Evolutionary conservation across 371 early-diverging fungal genomes (phyloP).

Genomic region (Nosema muscidifuracis): DNA sequence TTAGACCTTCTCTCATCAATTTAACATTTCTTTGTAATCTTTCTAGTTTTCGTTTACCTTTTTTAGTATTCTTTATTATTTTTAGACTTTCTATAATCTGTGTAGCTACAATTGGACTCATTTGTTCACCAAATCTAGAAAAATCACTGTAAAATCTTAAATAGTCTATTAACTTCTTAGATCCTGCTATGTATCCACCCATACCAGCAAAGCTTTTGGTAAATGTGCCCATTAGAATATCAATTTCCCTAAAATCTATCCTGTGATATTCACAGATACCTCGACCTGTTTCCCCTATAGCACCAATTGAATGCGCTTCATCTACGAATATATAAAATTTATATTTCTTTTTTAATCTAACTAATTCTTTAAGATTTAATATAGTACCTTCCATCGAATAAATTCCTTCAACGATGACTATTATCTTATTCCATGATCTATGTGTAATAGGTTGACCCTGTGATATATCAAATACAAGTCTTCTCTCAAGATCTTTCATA

Average conservation of each 20-base stretch:
- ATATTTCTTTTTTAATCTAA: slow-evolving; percentile 83
- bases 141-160: slow-evolving; percentile 74
- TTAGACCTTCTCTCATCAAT: slow-evolving; percentile 74
- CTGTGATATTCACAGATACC: slow-evolving; percentile 90
- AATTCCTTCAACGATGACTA: slow-evolving; percentile 92
- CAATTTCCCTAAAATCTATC: slow-evolving; percentile 78
- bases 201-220: slow-evolving; percentile 97
- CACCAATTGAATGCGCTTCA: slow-evolving; percentile 98
- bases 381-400: slow-evolving; percentile 98
- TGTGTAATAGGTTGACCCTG: slow-evolving; percentile 97
- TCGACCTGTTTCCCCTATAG: slow-evolving; percentile 78
- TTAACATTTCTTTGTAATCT: slow-evolving; percentile 75
- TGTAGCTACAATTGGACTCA: slow-evolving; percentile 77
- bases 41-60: slow-evolving; percentile 72
- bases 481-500: slow-evolving; percentile 71
- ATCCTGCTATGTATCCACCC: slow-evolving; percentile 87
- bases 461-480: slow-evolving; percentile 79
- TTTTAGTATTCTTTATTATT: slow-evolving; percentile 63
- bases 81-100: slow-evolving; percentile 73
- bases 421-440: slow-evolving; percentile 93
- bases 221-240: slow-evolving; percentile 97
- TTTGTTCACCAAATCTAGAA: slow-evolving; percentile 80
- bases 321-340: slow-evolving; percentile 96
- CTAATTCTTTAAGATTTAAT: slow-evolving; percentile 75
- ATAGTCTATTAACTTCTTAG: slow-evolving; percentile 72